Base-by-base conservation (phyloP, 2,329 filamentous ascomycete species). In the Penicillium sp. region DNA sequence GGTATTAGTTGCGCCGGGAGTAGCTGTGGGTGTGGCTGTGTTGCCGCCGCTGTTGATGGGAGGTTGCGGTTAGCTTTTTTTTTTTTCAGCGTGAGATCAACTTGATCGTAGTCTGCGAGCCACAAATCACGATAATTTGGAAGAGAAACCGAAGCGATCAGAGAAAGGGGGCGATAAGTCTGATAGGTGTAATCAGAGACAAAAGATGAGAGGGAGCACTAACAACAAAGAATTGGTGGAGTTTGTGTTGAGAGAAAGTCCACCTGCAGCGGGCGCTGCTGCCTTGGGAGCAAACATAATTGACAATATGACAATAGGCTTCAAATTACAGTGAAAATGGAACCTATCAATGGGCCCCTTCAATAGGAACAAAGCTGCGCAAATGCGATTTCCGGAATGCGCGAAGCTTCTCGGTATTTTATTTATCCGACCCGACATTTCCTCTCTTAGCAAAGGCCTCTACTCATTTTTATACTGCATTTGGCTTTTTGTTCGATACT, bases 221-320 rank as follows among this genome's bases (percentile, higher is more conserved):
- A 70, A 80, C 78, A 80, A 80, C 43, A 79, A 70, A 50, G 76
- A 75, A 67, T 78, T 78, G 47, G 71, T 70, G 25, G 74, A 71
- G 58, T 76, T 77, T 19, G 82, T 84, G 64, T 84, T 84, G 64
- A 84, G 77, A 56, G 77, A 80, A 66, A 84, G 72, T 44, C 72
- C 72, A 36, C 68, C 68, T 22, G 71, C 48, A 25, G 69, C 61
- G 54, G 65, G 63, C 17, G 67, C 64, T 30, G 73, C 64, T 31
- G 72, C 63, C 62, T 75, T 75, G 46, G 70, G 57, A 51, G 66
- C 66, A 60, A 75, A 75, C 72, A 75, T 74, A 14, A 16, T 58
- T 22, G 35, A 47, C 35, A 56, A 61, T 59, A 55, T 38, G 43
- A 38, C 25, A 55, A 58, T 56, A 38, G 31, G 26, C 28, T 30